Evolutionary conservation across 169 alveolate genomes (phyloP), one percentile per base, ranked within the genome.

Genomic region (Plasmodium knowlesi): DNA sequence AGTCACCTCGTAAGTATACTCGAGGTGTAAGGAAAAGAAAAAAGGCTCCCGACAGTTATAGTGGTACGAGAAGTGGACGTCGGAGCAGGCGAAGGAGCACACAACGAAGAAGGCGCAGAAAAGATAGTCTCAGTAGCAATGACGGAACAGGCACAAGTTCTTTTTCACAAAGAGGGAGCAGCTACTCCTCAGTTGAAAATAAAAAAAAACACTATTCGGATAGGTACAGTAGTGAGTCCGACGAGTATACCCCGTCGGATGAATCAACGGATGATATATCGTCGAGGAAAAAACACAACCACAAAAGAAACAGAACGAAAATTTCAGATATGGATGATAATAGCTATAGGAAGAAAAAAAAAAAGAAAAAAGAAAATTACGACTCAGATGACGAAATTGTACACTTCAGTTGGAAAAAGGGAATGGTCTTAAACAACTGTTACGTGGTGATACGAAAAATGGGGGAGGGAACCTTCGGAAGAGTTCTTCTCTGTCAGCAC

Each of bases 401-500:
- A 12, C 97, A 96, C 82, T 96, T 94, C 53, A 76, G 88, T 57
- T 94, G 98, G 98, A 95, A 96, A 83, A 83, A 83, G 74, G 98
- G 96, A 22, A 86, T 95, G 97, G 8, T 84, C 30, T 83, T 98
- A 41, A 96, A 95, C 81, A 97, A 95, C 54, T 57, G 97, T 54
- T 98, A 98, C 96, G 92, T 95, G 84, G 98, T 99, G 76, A 84
- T 95, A 81, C 94, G 97, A 81, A 96, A 97, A 84, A 96, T 99
- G 92, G 99, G 99, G 10, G 99, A 98, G 84, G 99, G 99, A 25
- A 99, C 99, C 9, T 99, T 99, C 94, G 99, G 99, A n/a, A 94
- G 99, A 92, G 99, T 98, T 43, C 96, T 98, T 32, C 97, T 96
- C 74, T 98, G 99, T 76, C 97, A 98, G 54, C 98, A 97, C 92